Conservation (phyloP, 805 yeast genomes). For the Millerozyma acaciae region DNA sequence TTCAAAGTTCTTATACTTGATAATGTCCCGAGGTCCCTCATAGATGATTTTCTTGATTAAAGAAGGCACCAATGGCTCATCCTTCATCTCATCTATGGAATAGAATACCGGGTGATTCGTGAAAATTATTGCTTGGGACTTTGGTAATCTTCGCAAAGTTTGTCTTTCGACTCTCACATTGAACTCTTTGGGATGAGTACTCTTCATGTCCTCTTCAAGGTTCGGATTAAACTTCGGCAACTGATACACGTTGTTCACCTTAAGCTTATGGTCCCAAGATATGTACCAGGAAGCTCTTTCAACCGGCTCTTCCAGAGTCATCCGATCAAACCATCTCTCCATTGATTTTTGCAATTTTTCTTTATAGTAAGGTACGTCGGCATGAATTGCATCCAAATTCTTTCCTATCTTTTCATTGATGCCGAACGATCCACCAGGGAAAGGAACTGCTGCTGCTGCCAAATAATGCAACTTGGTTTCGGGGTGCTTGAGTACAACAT, state of each 20-base stretch:
- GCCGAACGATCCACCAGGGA: slow-evolving; percentile 76
- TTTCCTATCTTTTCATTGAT: slow-evolving; percentile 57
- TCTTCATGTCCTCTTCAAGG: slow-evolving; percentile 22
- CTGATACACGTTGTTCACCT: slow-evolving; percentile 54
- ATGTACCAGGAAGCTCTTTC: slow-evolving; percentile 76
- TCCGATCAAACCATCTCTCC: slow-evolving; percentile 68
- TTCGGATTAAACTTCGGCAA: slow-evolving; percentile 43
- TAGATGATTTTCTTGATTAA: slow-evolving; percentile 58
- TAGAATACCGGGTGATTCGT: slow-evolving; percentile 78
- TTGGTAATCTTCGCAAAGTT: slow-evolving; percentile 65
- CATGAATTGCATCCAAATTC: slow-evolving; percentile 60
- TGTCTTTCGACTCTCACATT: slow-evolving; percentile 72
- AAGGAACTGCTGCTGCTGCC: slow-evolving; percentile 72
- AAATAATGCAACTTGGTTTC: slow-evolving; percentile 58
- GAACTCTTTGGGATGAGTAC: slow-evolving; percentile 49
- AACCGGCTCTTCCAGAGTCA: slow-evolving; percentile 59
- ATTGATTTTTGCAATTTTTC: slow-evolving; percentile 62
- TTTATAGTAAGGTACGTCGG: slow-evolving; percentile 65
- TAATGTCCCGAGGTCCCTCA: slow-evolving; percentile 64
- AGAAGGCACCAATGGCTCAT: slow-evolving; percentile 76
- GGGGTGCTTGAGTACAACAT: slow-evolving; percentile 53
- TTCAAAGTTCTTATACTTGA: slow-evolving; percentile 61
- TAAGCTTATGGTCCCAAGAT: slow-evolving; percentile 66
- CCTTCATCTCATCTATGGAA: slow-evolving; percentile 73
- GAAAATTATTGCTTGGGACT: slow-evolving; percentile 60